Conservation (phyloP, 2,329 filamentous ascomycete species). For the Apiospora hydei region DNA sequence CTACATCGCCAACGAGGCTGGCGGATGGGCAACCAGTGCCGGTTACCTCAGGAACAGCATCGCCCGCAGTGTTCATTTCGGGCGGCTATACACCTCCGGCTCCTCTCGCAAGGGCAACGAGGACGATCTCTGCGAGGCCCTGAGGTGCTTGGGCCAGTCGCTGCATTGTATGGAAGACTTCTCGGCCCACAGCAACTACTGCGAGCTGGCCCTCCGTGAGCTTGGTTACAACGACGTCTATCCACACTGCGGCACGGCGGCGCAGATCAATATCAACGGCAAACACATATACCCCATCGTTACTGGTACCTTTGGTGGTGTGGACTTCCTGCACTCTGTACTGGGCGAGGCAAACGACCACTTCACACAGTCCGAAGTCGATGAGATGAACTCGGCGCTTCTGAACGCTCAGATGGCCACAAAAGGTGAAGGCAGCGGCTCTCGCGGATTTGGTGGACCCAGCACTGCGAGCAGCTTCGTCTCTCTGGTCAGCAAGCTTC, state of each 20-base stretch:
- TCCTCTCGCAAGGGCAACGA: constrained; percentile 70
- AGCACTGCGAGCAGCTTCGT: constrained; percentile 66
- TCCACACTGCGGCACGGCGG: constrained; percentile 72
- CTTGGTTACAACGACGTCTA: constrained; percentile 74
- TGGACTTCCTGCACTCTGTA: constrained; percentile 85
- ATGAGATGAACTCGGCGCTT: constrained; percentile 79
- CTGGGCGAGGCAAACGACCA: constrained; percentile 81
- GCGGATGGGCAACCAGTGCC: constrained; percentile 87
- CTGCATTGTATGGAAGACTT: constrained; percentile 82
- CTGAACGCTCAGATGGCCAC: constrained; percentile 68
- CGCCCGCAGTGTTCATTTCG: constrained; percentile 77
- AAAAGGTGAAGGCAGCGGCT: constrained; percentile 44
- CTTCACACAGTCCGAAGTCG: constrained; percentile 84
- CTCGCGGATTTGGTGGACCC: constrained; percentile 52
- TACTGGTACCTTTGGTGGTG: constrained; percentile 79
- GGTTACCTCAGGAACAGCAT: constrained; percentile 84
- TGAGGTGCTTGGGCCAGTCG: constrained; percentile 78
- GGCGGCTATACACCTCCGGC: constrained; percentile 75
- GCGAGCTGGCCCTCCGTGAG: constrained; percentile 78
- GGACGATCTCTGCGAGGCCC: constrained; percentile 79
- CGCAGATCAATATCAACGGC: constrained; percentile 71
- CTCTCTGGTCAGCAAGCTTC: constrained; percentile 77
- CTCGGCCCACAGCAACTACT: constrained; percentile 85
- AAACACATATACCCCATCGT: constrained; percentile 76
- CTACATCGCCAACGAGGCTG: constrained; percentile 92